Base-by-base conservation (phyloP, 2,329 filamentous ascomycete genomes). In the Periconia sp. region DNA sequence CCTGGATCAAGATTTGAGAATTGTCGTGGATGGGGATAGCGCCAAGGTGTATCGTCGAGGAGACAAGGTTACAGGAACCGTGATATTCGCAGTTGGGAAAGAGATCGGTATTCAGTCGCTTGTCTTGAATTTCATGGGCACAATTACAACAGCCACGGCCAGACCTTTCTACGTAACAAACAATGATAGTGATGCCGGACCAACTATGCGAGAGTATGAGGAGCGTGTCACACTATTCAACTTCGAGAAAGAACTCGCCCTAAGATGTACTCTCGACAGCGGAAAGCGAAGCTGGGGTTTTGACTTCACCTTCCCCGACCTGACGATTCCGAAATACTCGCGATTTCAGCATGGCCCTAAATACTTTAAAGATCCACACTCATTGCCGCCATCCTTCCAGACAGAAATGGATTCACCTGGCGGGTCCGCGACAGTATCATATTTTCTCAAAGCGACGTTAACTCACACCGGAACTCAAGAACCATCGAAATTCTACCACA, bases 211-310 rank as follows among this genome's bases (percentile, higher is more conserved):
- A 35, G 56, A 64, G 7, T 71, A 61, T 33, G 65, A 66, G 45
- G 69, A 72, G 50, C 60, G 59, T 27, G 61, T 69, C 31, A 50
- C 59, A 5, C 59, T 72, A 14, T 74, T 73, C 61, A 61, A 60
- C 20, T 54, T 60, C 37, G 68, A 70, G 48, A 61, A 64, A 35
- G 53, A 59, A 11, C 31, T 73, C 1, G 52, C 66, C 14, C 50
- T 61, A 6, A 51, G 48, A n/a, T 54, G 57, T 5, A 60, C 49
- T 15, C 53, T 70, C 11, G 50, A 41, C n/a, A 48, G 64, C 14
- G 65, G 64, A 27, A 71, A 72, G 41, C 63, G 70, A 23, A 64
- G 58, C 9, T 73, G 70, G 69, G 47, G 59, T 1, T 74, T 74
- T 52, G 65, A 69, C n/a, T 74, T 72, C 56, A 58, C 58, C 14